Evolutionary conservation across 345 rosid genomes (phyloP).

Genomic region (Noccaea bulbosa): DNA sequence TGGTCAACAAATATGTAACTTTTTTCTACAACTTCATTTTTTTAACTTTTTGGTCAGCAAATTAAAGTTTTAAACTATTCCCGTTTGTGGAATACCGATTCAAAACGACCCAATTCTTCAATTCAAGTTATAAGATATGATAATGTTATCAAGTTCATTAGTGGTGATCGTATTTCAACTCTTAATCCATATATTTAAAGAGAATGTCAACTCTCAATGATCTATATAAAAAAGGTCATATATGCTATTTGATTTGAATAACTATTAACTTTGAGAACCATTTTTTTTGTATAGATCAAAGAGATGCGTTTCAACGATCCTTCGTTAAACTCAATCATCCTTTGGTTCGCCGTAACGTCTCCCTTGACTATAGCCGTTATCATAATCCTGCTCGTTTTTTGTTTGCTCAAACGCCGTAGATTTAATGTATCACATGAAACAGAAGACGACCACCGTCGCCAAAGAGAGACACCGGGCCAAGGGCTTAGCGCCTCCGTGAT

Average conservation of each 20-base stretch:
- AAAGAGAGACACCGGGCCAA: conserved; percentile 34
- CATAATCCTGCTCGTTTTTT: conserved; percentile 17
- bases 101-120: too few species aligned
- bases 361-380: conserved; percentile 33
- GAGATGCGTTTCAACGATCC: conserved; percentile 34
- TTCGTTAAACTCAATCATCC: conserved; percentile 36
- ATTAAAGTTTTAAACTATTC: too few species aligned
- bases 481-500: conserved; percentile 43
- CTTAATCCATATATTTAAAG: conserved; percentile 40
- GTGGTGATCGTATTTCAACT: conserved; percentile 33
- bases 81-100: too few species aligned
- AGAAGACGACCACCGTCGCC: not conserved
- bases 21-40: too few species aligned
- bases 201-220: conserved; percentile 41
- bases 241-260: not conserved
- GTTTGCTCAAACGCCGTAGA: conserved; percentile 33
- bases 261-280: conserved; percentile 9
- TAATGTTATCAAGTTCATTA: conserved; percentile 32
- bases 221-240: conserved; percentile 15
- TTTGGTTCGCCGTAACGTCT: conserved; percentile 41
- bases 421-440: conserved; percentile 30
- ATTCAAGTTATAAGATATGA: too few species aligned
- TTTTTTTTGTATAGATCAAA: conserved; percentile 14
- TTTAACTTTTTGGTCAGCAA: too few species aligned
- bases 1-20: too few species aligned